These are phyloP conservation scores for Teunomyces barrocoloradensis DNA, from an alignment of 805 yeast genomes.

Conservation along the genomic window DNA sequence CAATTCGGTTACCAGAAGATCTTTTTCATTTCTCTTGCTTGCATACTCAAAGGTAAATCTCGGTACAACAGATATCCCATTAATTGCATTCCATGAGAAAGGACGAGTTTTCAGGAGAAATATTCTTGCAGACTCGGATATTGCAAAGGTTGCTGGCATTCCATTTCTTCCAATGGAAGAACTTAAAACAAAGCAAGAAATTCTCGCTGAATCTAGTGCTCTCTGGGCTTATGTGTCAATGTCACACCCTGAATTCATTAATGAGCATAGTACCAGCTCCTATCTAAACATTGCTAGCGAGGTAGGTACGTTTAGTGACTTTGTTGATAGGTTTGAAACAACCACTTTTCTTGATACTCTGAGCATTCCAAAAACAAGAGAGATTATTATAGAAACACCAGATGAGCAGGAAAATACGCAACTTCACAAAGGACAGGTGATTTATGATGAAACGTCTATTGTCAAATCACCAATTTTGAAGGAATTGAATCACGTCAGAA, in stretches of 20 bases:
- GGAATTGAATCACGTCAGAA: constrained; percentile 3
- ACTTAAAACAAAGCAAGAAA: constrained; percentile 37
- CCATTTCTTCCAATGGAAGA: constrained; percentile 69
- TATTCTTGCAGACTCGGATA: constrained; percentile 42
- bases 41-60: constrained; percentile 44
- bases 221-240: constrained; percentile 58
- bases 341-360: constrained; percentile 27
- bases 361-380: constrained; percentile 16
- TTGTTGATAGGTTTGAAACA: constrained; percentile 29
- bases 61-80: constrained; percentile 21
- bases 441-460: constrained; percentile 4
- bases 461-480: constrained; percentile 23
- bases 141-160: constrained; percentile 31
- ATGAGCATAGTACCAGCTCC: constrained; percentile 43
- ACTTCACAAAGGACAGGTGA: background rate
- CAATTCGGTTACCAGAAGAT: constrained; percentile 31
- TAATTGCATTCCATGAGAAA: constrained; percentile 40
- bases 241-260: constrained; percentile 43
- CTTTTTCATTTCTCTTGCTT: constrained; percentile 46
- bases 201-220: constrained; percentile 76
- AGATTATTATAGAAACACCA: background rate
- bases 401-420: background rate
- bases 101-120: constrained; percentile 49
- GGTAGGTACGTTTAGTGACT: constrained; percentile 31
- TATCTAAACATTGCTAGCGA: constrained; percentile 49